Evolutionary conservation across 306 rosid species (phyloP), one percentile per base, ranked within the genome.

Genomic region (Mimosa pudica): DNA sequence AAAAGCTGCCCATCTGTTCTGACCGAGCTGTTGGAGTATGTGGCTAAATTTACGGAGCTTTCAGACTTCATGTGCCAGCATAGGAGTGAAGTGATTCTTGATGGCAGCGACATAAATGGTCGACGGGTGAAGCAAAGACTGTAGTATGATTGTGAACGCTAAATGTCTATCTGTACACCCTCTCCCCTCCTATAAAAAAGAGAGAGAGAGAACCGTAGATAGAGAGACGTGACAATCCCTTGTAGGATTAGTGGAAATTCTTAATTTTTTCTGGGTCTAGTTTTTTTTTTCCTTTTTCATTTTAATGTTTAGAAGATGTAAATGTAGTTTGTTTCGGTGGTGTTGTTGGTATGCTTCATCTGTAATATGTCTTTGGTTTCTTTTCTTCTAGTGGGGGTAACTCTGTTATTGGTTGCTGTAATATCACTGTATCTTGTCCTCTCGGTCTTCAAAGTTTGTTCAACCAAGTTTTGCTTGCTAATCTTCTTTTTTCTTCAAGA

Each of bases 1-100:
- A 91, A 90, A 88, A 92, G 98, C 77, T 94, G 98, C 73, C 94
- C 97, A 11, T 86, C 87, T 74, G 91, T 90, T 71, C 80, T 90
- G 30, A 82, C 91, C 6, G 95, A 89, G 30, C 86, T 90, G 80
- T 86, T 17, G 89, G 86, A 92, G 88, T 94, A 90, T 45, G 93
- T 94, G 82, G 98, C 93, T 17, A 89, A 89, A 85, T 89, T 89
- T 79, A 81, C 85, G 18, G 91, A 84, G 80, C 91, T 85, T 84
- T 81, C 88, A 58, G 77, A 76, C 71, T 75, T 76, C 62, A 69
- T 87, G 46, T 78, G 88, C 85, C 89, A 91, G 86, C 89, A 84
- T 7, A 92, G 93, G 67, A 88, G 85, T 84, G 97, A 87, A 76
- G 87, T 78, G 41, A 70, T 89, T 20, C 90, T 88, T 8, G 95